Evolutionary conservation across 768 basidiomycete genomes (phyloP).

Genomic region (Mrakia hoshinonis): DNA sequence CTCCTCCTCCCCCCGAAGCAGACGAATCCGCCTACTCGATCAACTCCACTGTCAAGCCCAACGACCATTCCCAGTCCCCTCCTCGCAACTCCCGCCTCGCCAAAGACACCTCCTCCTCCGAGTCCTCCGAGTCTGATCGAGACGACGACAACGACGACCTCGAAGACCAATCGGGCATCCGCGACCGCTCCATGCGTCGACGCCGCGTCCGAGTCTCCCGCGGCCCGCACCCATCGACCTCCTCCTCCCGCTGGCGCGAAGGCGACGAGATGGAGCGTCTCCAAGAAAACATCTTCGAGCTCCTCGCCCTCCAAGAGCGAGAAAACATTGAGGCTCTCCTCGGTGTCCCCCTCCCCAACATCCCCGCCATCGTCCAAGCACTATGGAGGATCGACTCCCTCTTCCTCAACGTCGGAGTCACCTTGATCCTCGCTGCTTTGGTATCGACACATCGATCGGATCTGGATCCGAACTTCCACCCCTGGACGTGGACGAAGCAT

Average conservation of each 20-base stretch:
- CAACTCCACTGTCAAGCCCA: background rate
- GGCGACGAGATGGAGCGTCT: constrained; percentile 14
- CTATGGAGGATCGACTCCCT: constrained; percentile 29
- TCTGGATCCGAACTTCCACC: background rate
- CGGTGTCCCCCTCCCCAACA: constrained; percentile 29
- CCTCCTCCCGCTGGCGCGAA: background rate
- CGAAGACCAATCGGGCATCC: background rate
- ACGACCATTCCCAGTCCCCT: background rate
- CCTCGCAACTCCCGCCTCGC: background rate
- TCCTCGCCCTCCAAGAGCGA: constrained; percentile 22
- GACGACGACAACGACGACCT: background rate
- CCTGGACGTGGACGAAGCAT: background rate
- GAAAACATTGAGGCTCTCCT: constrained; percentile 26
- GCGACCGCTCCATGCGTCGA: background rate
- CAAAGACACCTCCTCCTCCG: background rate
- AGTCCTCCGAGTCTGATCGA: background rate
- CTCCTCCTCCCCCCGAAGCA: background rate
- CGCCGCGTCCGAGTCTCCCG: background rate
- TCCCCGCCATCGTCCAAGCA: constrained; percentile 23
- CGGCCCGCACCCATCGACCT: background rate
- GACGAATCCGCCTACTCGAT: constrained; percentile 7
- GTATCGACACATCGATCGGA: constrained; percentile 12
- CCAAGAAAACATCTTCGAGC: constrained; percentile 22
- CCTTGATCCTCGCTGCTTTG: constrained; percentile 20
- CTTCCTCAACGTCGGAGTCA: constrained; percentile 26